These are phyloP conservation scores for Vitis rupestris DNA, from an alignment of 164 flowering plant genomes.

Conservation along the genomic window DNA sequence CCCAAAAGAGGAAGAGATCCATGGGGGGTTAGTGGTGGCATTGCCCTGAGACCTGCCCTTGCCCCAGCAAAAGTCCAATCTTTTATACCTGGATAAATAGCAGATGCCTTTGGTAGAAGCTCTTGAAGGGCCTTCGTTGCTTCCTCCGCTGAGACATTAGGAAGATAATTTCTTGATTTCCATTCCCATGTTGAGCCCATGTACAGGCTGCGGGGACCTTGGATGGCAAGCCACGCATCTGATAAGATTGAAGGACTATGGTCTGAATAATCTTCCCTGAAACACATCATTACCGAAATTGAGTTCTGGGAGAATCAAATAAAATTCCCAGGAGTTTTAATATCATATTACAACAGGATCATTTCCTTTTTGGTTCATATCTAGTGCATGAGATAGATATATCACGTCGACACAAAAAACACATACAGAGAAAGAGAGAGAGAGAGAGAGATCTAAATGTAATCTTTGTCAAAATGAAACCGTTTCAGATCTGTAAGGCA, in stretches of 20 bases:
- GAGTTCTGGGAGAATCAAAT: not conserved
- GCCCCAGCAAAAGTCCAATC: constrained; percentile 66
- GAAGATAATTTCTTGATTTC: constrained; percentile 68
- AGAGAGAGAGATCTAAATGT: not conserved
- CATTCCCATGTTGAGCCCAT: constrained; percentile 99
- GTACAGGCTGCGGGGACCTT: constrained; percentile 54
- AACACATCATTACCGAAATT: constrained; percentile 6
- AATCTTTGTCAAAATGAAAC: not conserved
- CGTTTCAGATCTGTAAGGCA: not conserved
- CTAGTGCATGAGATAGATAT: too few relatives aligned
- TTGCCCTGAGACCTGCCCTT: constrained; percentile 83
- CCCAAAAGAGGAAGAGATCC: constrained; percentile 93
- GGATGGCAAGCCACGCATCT: constrained; percentile 91
- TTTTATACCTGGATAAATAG: constrained; percentile 61
- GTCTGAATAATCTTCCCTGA: constrained; percentile 63
- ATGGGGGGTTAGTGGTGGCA: constrained; percentile 80
- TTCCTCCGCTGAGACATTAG: constrained; percentile 59
- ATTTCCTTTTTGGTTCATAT: too few relatives aligned
- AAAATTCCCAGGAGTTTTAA: not conserved
- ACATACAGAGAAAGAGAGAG: not conserved
- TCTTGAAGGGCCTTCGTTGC: constrained; percentile 60
- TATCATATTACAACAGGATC: too few relatives aligned
- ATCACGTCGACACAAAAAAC: too few relatives aligned
- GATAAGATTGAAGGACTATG: constrained; percentile 80
- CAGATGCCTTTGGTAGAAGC: constrained; percentile 73